Evolutionary conservation across 495 filamentous ascomycete genomes (phyloP), one percentile per base, ranked within the genome.

Genomic region (Penicillium arizonense): DNA sequence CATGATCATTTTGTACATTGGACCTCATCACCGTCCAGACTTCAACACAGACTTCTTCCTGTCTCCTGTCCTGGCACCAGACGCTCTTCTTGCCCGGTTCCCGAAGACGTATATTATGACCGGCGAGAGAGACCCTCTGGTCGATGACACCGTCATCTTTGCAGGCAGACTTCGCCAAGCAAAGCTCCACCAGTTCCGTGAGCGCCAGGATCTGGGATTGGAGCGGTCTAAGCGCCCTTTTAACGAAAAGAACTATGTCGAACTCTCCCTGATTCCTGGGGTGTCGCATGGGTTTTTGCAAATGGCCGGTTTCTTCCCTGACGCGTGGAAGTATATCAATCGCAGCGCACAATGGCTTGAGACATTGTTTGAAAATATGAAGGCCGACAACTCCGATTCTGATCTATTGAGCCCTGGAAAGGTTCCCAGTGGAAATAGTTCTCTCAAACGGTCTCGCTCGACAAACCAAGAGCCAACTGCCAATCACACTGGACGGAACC

Each of bases 1-100:
- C 26, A 97, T 98, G 94, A 94, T 98, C 52, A 96, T 98, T 67
- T 80, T 98, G 18, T 98, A 98, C 64, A 87, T 98, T 56, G 95
- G 94, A 13, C 92, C 93, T 0, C 85, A 96, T 64, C 87, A 91
- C 71, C 85, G 91, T 2, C 94, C 94, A 7, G 91, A 97, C 65
- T 97, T 98, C 72, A 81, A 80, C 24, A 91, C 88, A 9, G 95
- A 98, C 67, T 96, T 88, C 67, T 78, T 94, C 1, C 82, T 98
- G 8, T 94, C 86, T 0, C 95, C 94, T 2, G 84, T 97, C 14
- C 79, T 96, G 4, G 91, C 94, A 0, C 95, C 94, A 0, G 92
- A 96, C 57, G 73, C 79, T 1, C 74, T 97, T 3, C 81, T 98
- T 3, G 81, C 87, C 26, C 72, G 78, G 4, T 97, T 97, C 64